Evolutionary conservation across 2,329 filamentous ascomycete genomes (phyloP), one percentile per base, ranked within the genome.

Genomic region (Calonectria hawksworthii): DNA sequence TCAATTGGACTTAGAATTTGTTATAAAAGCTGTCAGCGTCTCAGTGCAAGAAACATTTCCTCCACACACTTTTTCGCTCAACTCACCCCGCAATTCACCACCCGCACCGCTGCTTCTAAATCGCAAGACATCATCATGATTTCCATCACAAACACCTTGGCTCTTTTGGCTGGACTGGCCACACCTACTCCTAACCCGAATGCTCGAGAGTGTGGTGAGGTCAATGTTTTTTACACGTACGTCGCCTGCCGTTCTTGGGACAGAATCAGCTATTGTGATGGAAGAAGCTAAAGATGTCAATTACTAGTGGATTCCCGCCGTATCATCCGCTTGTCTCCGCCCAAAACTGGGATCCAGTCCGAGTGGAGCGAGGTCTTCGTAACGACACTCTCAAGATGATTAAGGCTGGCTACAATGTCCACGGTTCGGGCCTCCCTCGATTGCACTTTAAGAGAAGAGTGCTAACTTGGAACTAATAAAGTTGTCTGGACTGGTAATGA

Each of bases 331-430:
- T 63, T 3, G 36, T 63, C 7, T 38, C 36, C 6, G 56, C 56
- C 7, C 36, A 28, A 38, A n/a, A n/a, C 23, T 63, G 56, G 56
- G 36, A 63, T 6, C 56, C 36, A 21, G 56, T 41, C 23, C 34
- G 34, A 0, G 56, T 63, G 5, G 56, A 38, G 14, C 13, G 36
- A 28, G 56, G 56, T 21, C 23, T 63, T 28, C 56, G 56, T 6
- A 63, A 63, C 18, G 56, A 63, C 36, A 63, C 56, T 28, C 23
- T 63, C 5, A 63, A 63, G 34, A 38, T 63, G 23, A 14, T 63
- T 7, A 63, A 63, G 23, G 34, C 56, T 63, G 56, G 56, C 36
- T 63, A 63, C 34, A 63, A 63, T n/a, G 56, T 63, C 16, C 56
- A 63, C 7, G 56, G 56, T 63, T 18, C 13, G 56, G 41, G 2